phyloP scores from a whole-genome alignment of 306 rosid genomes.

The Castanea sativa region DNA sequence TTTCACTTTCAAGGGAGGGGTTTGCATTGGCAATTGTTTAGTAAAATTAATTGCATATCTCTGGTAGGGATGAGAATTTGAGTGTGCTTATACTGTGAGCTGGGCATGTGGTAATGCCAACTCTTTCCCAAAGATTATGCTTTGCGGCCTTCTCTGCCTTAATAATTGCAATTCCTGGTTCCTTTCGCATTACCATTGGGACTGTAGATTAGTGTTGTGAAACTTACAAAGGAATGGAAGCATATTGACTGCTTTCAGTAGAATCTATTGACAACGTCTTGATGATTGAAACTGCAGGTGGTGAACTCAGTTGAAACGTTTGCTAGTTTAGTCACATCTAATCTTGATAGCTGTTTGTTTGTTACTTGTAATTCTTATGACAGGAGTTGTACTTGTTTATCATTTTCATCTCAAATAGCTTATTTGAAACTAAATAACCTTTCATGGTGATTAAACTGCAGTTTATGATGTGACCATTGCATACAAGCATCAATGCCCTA shows the following conservation, averaged over 20 bases:
- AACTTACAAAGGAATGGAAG: not conserved
- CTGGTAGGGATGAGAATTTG: not conserved
- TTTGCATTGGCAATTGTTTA: not conserved
- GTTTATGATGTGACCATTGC: conserved; percentile 83
- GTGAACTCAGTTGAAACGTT: not conserved
- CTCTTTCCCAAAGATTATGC: not conserved
- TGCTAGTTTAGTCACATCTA: not conserved
- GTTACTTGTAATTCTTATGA: not conserved
- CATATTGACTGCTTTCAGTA: not conserved
- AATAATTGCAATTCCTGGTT: not conserved
- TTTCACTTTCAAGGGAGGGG: not conserved
- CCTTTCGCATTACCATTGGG: not conserved
- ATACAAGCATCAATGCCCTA: conserved; percentile 77
- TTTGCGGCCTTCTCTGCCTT: not conserved
- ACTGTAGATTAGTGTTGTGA: not conserved
- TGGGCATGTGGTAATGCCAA: not conserved
- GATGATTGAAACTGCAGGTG: not conserved
- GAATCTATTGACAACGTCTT: not conserved
- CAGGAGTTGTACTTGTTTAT: not conserved
- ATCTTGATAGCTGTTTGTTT: not conserved
- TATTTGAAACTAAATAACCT: conserved; percentile 15
- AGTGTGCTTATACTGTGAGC: not conserved
- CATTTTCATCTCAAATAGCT: not conserved
- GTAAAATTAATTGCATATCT: not conserved
- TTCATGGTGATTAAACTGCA: conserved; percentile 35